Conservation (phyloP, 495 filamentous ascomycete species). For the Parathielavia hyrcaniae region DNA sequence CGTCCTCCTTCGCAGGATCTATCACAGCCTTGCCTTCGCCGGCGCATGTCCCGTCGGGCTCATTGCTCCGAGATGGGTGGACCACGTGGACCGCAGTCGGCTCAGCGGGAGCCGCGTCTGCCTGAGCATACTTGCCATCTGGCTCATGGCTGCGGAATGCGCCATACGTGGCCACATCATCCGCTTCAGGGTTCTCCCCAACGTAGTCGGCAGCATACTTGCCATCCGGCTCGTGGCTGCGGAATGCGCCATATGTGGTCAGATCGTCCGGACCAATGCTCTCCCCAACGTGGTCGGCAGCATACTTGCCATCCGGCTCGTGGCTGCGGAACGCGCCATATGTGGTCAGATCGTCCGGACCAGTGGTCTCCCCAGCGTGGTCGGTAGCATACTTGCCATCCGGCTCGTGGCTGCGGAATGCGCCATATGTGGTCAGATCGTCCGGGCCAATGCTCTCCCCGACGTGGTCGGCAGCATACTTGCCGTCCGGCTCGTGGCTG, state of each 20-base stretch:
- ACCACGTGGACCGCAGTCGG: background rate
- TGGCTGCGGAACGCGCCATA: conserved; percentile 13
- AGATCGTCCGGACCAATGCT: no score
- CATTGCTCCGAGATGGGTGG: conserved; percentile 12
- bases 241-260: conserved; percentile 9
- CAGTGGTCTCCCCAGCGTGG: background rate
- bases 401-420: background rate
- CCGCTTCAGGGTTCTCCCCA: background rate
- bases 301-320: conserved; percentile 27
- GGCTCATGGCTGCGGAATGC: conserved; percentile 19
- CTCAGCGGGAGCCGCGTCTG: background rate
- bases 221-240: conserved; percentile 23
- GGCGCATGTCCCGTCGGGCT: conserved; percentile 25
- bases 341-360: background rate
- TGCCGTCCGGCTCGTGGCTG: conserved; percentile 24
- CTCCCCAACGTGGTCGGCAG: no score
- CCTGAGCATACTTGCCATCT: conserved; percentile 22
- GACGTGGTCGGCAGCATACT: no score
- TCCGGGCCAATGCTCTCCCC: no score
- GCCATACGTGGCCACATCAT: conserved; percentile 14
- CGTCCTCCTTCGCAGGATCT: conserved; percentile 21
- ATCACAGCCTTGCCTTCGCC: conserved; percentile 7
- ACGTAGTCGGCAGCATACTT: background rate
- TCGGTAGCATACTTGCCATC: conserved; percentile 12
- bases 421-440: conserved; percentile 12